Base-by-base conservation (phyloP, 1,139 yeast species). In the Entelexis paramagnoliae region DNA sequence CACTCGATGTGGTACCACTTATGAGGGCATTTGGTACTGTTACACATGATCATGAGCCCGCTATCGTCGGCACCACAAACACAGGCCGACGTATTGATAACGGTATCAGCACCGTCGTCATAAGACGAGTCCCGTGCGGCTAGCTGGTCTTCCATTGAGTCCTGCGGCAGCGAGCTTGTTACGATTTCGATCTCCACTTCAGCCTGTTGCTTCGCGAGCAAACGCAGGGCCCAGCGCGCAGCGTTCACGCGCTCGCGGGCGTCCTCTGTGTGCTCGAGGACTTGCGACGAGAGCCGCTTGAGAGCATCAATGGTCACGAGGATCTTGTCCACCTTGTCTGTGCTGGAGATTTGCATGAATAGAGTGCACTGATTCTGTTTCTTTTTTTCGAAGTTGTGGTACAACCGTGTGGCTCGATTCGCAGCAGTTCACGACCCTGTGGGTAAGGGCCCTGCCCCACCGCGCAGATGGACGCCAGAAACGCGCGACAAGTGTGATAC, bases 1-100 rank as follows among this genome's bases (percentile, higher is more conserved):
- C 56, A 53, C 2, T 20, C 43, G 8, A 46, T 10, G 34, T 53
- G 56, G 42, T 26, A 53, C 56, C 56, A 53, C 86, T 88, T 63
- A 83, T 48, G 11, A 2, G 38, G 44, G 45, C 56, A 53, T 13
- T 39, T 29, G 4, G n/a, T 11, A 26, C 11, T 16, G 17, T 45
- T 48, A 24, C 54, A 53, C 33, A 17, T 49, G 3, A 53, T 36
- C 56, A 53, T 53, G 16, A 16, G 13, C 14, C 56, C 56, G 28
- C 14, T 9, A 7, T 48, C 36, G 16, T 29, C 40, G 14, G 17
- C 14, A 7, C 47, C 44, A 16, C 54, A 51, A 3, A 44, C 5
- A 16, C 54, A 51, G 14, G 45, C 35, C 19, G 35, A 16, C 17
- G 40, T 10, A 13, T 7, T 22, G 14, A 40, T 33, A 17, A 19